Base-by-base conservation (phyloP, 148 eudicot species). In the Heliosperma pusillum region DNA sequence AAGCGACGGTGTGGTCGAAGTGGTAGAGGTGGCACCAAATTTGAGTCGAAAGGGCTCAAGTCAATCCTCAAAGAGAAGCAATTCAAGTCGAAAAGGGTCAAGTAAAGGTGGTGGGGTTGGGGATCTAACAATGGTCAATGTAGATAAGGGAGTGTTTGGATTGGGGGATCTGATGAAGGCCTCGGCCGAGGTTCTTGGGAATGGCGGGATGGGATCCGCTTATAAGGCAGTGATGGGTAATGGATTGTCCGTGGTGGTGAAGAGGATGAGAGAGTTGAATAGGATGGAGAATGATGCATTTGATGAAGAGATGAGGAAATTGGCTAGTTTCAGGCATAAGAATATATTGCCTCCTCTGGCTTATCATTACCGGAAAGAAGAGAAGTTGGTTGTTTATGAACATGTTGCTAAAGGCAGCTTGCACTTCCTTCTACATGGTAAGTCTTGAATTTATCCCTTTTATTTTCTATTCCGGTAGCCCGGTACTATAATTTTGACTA, bases 151-250 rank as follows among this genome's bases (percentile, higher is more conserved):
- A 0, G 57, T 45, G 25, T 83, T 89, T 68, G 88, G 86, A 47
- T 26, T 89, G 53, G 66, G 83, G 55, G 93, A 89, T 82, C 71
- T 89, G 78, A 89, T 89, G 93, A 89, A 83, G 74, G 90, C 93
- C 2, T 82, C 88, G 7, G 92, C 92, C 0, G 91, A 90, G 79
- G 90, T 90, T 26, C 76, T 90, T 5, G 96, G 92, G 8, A 90
- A 84, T 58, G 96, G 92, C 2, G 71, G 83, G 11, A 66, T 85
- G 79, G 96, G 96, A 2, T 84, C 92, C 13, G 88, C 92, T 2
- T 90, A 88, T 60, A 89, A 88, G 84, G 91, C 96, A 0, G 66
- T 75, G 3, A 83, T 89, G 90, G 75, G 78, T 1, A 87, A 79
- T 53, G 93, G 93, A 30, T 59, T 81, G 74, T 75, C 76, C 2